Base-by-base conservation (phyloP, 768 basidiomycete genomes). In the Mycena epipterygia region DNA sequence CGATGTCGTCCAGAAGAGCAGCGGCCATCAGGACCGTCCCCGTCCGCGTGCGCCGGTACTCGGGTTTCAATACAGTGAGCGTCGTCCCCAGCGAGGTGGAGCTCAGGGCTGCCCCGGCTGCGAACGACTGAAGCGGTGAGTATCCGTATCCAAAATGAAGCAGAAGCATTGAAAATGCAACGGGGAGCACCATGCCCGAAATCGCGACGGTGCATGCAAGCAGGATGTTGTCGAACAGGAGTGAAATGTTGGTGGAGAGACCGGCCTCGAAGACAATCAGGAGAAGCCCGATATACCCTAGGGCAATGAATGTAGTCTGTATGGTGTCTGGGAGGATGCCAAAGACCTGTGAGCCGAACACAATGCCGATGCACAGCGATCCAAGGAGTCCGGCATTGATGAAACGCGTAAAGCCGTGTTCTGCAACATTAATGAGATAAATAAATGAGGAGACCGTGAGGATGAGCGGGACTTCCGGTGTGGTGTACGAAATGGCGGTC, bases 21-120 rank as follows among this genome's bases (percentile, higher is more conserved):
- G 90, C 90, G 56, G 85, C 86, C 69, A 89, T 81, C 19, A 93
- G 79, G 0, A 91, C 84, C 2, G 87, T 86, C 0, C 91, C 90
- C 0, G 89, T 84, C 53, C 84, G 82, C 3, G 86, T 90, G 41
- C 80, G 80, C 29, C 83, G 80, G 33, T 90, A 77, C 30, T 84
- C 80, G 30, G 85, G 81, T n/a, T 81, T 83, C 32, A 93, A 81
- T 17, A 92, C 83, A 19, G 87, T 83, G n/a, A 93, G 84, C 0
- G 90, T 91, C 32, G 91, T 93, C 0, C 91, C 91, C 2, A 93
- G 83, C 0, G 89, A 90, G 0, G 91, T 93, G 0, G 89, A 88
- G 21, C 87, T 88, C 1, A 92, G 81, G 0, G 90, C 86, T 1
- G 90, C 89, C 0, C 91, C 91, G 0, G 89, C 89, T 0, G 88